Percentiles rank a stretch among this genome's conserved stretches.
phyloP scores from a whole-genome alignment of 164 flowering plant genomes.

The Vitis rupestris region DNA sequence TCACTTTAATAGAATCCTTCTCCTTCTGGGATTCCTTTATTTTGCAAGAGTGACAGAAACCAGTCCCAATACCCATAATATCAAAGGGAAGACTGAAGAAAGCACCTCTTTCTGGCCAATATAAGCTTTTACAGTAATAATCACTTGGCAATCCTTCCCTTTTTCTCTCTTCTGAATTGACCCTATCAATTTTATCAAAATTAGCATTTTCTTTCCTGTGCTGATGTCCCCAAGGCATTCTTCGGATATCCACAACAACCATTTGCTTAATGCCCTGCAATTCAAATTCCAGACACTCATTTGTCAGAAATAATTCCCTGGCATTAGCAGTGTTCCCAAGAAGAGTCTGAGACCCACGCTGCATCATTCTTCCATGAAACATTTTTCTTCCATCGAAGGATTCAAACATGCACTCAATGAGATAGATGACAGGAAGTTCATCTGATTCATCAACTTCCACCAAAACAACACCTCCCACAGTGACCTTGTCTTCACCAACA shows the following conservation, averaged over 20 bases:
- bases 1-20: conserved; percentile 36
- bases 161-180: conserved; percentile 74
- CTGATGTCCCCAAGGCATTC: conserved; percentile 75
- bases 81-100: conserved; percentile 56
- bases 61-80: conserved; percentile 71
- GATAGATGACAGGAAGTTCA: conserved; percentile 50
- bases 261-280: conserved; percentile 52
- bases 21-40: conserved; percentile 35
- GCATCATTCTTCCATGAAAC: conserved; percentile 82
- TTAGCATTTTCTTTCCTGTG: conserved; percentile 62
- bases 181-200: conserved; percentile 50
- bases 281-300: conserved; percentile 64
- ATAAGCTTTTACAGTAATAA: conserved; percentile 84
- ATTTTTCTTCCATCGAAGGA: conserved; percentile 47
- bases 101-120: conserved; percentile 86
- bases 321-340: conserved; percentile 81
- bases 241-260: conserved; percentile 44
- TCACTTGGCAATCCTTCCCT: conserved; percentile 70
- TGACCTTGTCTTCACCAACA: conserved; percentile 51
- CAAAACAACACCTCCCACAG: conserved; percentile 58
- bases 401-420: conserved; percentile 91
- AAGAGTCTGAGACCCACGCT: conserved; percentile 65
- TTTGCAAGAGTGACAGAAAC: conserved; percentile 65
- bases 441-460: conserved; percentile 46
- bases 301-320: conserved; percentile 81